Evolutionary conservation across 2,329 filamentous ascomycete genomes (phyloP), one percentile per base, ranked within the genome.

Genomic region (Thelonectria rubi): DNA sequence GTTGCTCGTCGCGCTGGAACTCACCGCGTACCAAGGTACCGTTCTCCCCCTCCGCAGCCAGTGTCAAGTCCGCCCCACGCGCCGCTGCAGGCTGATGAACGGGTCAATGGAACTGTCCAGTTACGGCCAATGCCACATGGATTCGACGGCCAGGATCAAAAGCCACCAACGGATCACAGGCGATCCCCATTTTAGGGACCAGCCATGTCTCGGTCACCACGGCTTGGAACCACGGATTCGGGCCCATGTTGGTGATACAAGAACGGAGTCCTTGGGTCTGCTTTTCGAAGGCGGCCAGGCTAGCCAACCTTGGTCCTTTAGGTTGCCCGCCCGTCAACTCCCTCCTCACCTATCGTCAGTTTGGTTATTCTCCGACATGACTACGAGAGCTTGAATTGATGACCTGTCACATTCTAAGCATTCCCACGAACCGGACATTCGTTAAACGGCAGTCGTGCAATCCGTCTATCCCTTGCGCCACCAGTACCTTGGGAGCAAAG

Each of bases 221-320:
- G 58, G 48, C 24, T 53, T 61, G 47, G 46, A 55, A 55, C 58
- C 53, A 57, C 37, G 58, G 58, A 57, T 56, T 61, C 58, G 58
- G 53, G 58, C 53, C 58, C 58, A 56, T 59, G 57, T 45, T 47
- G 24, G 45, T 26, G 45, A 47, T 47, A 47, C 54, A 56, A 46
- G 53, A 37, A 49, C 32, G 37, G 52, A 42, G 46, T n/a, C 21
- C 42, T 42, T 24, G 26, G 32, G 45, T 53, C 32, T 47, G 43
- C 53, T 21, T 34, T 57, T 48, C 54, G 51, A 39, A 43, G 17
- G 51, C 40, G 48, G 46, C 40, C 40, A 50, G 37, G 39, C 58
- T 55, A 56, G 34, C 53, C 39, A 48, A 52, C 48, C 43, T 26
- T 39, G 39, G 15, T 24, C 18, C 53, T 42, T 45, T 14, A 47